Conservation (phyloP, 768 basidiomycete genomes). For the Boletus pseudopeckii region DNA sequence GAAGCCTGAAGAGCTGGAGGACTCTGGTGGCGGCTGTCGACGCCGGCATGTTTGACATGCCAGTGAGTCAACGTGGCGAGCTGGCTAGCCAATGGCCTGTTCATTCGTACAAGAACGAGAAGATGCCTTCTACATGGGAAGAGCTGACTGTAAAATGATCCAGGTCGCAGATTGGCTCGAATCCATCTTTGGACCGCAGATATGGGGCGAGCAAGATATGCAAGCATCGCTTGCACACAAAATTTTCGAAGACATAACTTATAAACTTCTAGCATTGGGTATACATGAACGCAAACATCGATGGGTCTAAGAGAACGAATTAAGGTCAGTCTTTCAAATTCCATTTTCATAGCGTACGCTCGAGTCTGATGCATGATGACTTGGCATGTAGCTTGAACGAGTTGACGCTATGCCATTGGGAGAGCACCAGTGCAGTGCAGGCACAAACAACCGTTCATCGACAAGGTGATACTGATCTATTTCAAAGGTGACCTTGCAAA, state of each 20-base stretch:
- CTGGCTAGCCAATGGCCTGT: slow-evolving; percentile 7
- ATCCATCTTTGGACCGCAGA: not conserved
- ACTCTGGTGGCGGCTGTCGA: not conserved
- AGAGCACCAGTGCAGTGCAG: slow-evolving; percentile 16
- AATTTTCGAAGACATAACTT: not conserved
- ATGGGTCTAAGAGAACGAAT: not conserved
- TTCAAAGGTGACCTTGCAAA: not conserved
- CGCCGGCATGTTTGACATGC: not conserved
- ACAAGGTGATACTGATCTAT: slow-evolving; percentile 19
- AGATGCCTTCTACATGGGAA: slow-evolving; percentile 4
- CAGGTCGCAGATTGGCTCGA: not conserved
- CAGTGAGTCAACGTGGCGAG: not conserved
- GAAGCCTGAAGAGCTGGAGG: not conserved
- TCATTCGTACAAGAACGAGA: not conserved
- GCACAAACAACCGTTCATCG: slow-evolving; percentile 9
- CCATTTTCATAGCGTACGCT: too few species aligned
- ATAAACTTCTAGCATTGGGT: not conserved
- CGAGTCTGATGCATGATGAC: too few species aligned
- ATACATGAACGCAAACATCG: too few species aligned
- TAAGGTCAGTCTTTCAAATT: not conserved
- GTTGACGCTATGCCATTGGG: slow-evolving; percentile 13
- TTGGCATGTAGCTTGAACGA: too few species aligned
- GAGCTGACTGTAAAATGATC: slow-evolving; percentile 5
- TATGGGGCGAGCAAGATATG: too few species aligned
- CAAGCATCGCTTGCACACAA: not conserved